A percentile compares a stretch with the other conserved stretches of the same genome.
phyloP scores from a whole-genome alignment of 768 basidiomycete species.

The Podaxis sp. region DNA sequence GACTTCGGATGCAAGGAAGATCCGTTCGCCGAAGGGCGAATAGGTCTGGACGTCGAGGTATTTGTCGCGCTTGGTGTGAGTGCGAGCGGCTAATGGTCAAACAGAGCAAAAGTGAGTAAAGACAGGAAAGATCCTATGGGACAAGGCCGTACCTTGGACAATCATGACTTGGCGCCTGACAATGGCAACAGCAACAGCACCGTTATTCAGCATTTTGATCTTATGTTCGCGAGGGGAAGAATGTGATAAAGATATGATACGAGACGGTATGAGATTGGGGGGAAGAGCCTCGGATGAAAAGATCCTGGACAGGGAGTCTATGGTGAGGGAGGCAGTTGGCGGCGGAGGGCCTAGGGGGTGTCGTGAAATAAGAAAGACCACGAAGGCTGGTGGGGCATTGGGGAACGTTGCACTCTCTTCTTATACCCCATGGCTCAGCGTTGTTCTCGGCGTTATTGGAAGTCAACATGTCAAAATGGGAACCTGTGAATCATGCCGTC shows the following conservation, averaged over 20 bases:
- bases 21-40: slow-evolving; percentile 60
- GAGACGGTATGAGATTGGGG: background rate
- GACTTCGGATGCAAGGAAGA: slow-evolving; percentile 61
- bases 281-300: background rate
- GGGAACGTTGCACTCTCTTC: too few relatives aligned
- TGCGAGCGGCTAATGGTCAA: slow-evolving; percentile 46
- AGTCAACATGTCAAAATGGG: background rate
- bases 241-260: background rate
- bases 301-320: background rate
- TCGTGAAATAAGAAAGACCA: background rate
- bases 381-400: background rate
- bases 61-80: slow-evolving; percentile 53
- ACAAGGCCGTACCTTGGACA: slow-evolving; percentile 51
- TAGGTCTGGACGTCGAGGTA: slow-evolving; percentile 69
- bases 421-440: background rate
- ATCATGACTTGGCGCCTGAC: slow-evolving; percentile 69
- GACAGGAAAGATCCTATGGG: background rate
- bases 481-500: background rate
- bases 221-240: background rate
- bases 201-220: slow-evolving; percentile 44
- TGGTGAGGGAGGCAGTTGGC: background rate
- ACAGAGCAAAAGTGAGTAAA: background rate
- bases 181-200: slow-evolving; percentile 66
- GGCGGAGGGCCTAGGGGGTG: background rate
- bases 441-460: background rate